These are phyloP conservation scores for Exophiala sp. DNA, from an alignment of 2,329 filamentous ascomycete species.

Conservation along the genomic window DNA sequence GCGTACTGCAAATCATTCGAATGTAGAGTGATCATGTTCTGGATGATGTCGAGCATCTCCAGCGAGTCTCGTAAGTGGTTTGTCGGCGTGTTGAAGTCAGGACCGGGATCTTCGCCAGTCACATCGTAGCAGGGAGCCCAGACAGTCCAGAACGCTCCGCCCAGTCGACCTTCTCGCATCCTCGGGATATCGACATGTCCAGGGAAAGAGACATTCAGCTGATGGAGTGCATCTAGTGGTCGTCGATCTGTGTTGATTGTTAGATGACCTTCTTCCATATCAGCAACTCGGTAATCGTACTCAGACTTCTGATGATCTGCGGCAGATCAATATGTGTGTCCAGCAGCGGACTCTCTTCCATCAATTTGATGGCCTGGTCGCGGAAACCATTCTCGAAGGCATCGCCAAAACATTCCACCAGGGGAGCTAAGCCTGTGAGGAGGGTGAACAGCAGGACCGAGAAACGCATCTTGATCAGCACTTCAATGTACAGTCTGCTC, in stretches of 20 bases:
- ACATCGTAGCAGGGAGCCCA: slow-evolving; percentile 72
- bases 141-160: slow-evolving; percentile 89
- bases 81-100: slow-evolving; percentile 11
- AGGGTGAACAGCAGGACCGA: too few species aligned
- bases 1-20: slow-evolving; percentile 15
- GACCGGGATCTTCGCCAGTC: slow-evolving; percentile 40
- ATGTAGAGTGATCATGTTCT: slow-evolving; percentile 17
- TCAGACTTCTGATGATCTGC: slow-evolving; percentile 7
- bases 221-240: slow-evolving; percentile 12
- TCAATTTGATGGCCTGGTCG: slow-evolving; percentile 5
- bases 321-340: slow-evolving; percentile 12
- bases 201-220: slow-evolving; percentile 58
- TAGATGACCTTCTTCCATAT: too few species aligned
- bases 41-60: slow-evolving; percentile 18
- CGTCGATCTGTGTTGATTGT: slow-evolving; percentile 5
- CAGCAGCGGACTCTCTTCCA: slow-evolving; percentile 5
- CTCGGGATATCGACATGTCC: slow-evolving; percentile 77
- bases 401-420: too few species aligned
- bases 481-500: too few species aligned
- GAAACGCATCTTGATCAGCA: too few species aligned
- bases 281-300: background rate
- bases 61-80: slow-evolving; percentile 14
- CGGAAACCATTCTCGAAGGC: background rate
- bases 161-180: slow-evolving; percentile 65
- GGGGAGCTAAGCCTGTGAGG: too few species aligned